Evolutionary conservation across 495 filamentous ascomycete species (phyloP).

Genomic region (Pyrenopolyporus hunteri): DNA sequence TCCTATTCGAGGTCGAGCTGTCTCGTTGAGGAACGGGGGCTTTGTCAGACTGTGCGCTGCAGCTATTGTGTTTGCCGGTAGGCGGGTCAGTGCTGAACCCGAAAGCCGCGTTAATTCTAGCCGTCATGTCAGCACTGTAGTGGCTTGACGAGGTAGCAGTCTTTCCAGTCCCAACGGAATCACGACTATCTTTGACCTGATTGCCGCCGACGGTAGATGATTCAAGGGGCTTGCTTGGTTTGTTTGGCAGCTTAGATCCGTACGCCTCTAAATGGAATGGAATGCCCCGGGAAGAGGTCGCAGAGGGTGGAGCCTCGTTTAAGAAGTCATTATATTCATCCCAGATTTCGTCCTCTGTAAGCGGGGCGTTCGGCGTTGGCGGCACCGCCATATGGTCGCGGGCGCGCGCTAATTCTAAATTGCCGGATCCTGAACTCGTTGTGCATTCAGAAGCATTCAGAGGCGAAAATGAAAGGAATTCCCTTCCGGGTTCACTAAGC

Average conservation of each 20-base stretch:
- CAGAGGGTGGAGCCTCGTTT: constrained; percentile 67
- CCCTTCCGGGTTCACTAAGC: constrained; percentile 30
- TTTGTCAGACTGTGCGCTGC: constrained; percentile 38
- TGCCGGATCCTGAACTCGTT: constrained; percentile 62
- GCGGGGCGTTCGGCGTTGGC: constrained; percentile 61
- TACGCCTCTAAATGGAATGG: constrained; percentile 55
- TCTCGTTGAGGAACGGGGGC: constrained; percentile 38
- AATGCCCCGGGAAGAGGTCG: constrained; percentile 52
- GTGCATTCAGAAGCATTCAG: constrained; percentile 72
- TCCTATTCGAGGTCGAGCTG: constrained; percentile 47
- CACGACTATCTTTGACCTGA: constrained; percentile 41
- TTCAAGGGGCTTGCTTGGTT: constrained; percentile 45
- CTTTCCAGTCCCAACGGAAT: constrained; percentile 38
- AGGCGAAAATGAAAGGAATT: constrained; percentile 76
- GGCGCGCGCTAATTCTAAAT: constrained; percentile 60
- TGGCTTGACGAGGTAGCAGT: constrained; percentile 46
- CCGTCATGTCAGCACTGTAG: constrained; percentile 55
- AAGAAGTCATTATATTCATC: constrained; percentile 92
- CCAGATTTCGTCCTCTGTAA: constrained; percentile 90
- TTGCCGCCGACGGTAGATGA: constrained; percentile 47
- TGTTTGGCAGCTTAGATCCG: constrained; percentile 38
- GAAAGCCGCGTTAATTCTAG: constrained; percentile 52
- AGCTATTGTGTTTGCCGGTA: constrained; percentile 53
- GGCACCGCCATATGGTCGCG: constrained; percentile 65
- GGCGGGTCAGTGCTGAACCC: constrained; percentile 45